These are phyloP conservation scores for Vaccinium macrocarpon DNA, from an alignment of 148 eudicot genomes.

Conservation along the genomic window DNA sequence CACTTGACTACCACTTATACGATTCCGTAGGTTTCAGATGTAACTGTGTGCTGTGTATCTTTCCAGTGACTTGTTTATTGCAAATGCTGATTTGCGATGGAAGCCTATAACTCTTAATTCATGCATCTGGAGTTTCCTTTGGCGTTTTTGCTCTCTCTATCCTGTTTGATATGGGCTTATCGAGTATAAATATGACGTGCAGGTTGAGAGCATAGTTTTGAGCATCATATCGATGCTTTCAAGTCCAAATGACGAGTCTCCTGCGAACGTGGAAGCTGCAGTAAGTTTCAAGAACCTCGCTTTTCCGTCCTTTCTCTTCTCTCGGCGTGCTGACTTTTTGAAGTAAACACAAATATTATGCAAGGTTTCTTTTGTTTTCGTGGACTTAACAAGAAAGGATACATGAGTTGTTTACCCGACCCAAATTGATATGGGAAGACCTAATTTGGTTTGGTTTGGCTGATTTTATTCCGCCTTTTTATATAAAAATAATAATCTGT, in stretches of 20 bases:
- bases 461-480: neutral
- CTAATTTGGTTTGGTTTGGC: neutral
- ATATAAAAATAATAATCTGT: neutral
- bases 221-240: constrained; percentile 89
- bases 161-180: neutral
- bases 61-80: neutral
- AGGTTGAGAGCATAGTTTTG: constrained; percentile 80
- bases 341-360: neutral
- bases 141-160: neutral
- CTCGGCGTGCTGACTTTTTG: neutral
- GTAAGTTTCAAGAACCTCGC: constrained; percentile 31
- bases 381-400: neutral
- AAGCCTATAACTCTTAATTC: neutral
- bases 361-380: neutral
- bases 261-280: constrained; percentile 86
- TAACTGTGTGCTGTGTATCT: neutral
- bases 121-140: neutral
- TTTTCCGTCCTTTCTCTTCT: neutral
- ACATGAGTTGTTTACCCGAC: neutral
- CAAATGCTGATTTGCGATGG: neutral
- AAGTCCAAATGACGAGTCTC: constrained; percentile 80
- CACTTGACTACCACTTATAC: no score
- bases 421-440: neutral
- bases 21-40: no score
- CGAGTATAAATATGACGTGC: constrained; percentile 8